phyloP scores from a whole-genome alignment of 225 moss, liverwort and hornwort species.

The Neckera pumila region DNA sequence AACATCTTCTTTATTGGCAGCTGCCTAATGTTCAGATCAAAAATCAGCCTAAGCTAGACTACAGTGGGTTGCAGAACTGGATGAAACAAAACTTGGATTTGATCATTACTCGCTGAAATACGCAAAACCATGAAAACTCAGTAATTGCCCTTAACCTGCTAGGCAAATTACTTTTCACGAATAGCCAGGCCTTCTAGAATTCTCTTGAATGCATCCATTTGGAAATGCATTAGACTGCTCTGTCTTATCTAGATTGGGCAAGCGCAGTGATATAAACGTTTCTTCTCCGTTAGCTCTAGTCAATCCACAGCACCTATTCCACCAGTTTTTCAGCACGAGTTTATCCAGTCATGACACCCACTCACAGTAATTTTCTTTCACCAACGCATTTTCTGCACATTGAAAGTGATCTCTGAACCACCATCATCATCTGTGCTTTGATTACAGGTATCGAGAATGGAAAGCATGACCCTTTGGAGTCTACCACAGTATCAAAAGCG shows the following conservation, averaged over 20 bases:
- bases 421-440: neutral
- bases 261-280: neutral
- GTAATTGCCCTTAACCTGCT: neutral
- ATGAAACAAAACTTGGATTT: neutral
- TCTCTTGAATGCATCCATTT: neutral
- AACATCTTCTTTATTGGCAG: neutral
- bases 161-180: neutral
- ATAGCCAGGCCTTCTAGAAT: neutral
- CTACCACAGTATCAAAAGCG: neutral
- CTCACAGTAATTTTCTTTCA: neutral
- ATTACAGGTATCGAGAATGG: constrained; percentile 1
- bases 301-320: neutral
- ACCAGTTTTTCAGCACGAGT: neutral
- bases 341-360: neutral
- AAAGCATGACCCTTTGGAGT: neutral
- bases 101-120: neutral
- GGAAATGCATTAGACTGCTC: neutral
- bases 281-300: neutral
- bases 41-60: neutral
- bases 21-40: neutral
- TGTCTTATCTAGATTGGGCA: neutral
- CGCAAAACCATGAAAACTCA: neutral
- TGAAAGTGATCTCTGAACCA: neutral
- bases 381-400: neutral
- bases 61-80: neutral